Evolutionary conservation across 2,329 filamentous ascomycete species (phyloP), one percentile per base, ranked within the genome.

Genomic region (Didymella arachidicola): DNA sequence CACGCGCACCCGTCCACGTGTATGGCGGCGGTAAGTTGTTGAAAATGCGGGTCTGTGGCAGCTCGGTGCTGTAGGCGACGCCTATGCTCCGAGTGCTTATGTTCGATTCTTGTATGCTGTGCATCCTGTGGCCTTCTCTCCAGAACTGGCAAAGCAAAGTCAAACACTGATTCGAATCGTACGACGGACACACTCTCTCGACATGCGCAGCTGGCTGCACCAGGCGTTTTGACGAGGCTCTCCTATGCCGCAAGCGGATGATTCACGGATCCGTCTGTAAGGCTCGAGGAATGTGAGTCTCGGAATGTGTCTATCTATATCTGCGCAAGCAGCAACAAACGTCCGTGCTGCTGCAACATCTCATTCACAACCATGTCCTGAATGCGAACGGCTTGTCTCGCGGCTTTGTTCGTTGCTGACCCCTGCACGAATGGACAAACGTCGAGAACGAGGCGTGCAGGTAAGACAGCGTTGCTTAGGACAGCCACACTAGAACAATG

Each of bases 1-100:
- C 44, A 53, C 58, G 61, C 55, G 55, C 49, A 16, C 67, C 64
- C 22, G 53, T 69, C 60, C 63, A 67, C 26, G 69, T 74, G 52
- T 74, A 75, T 45, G 73, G 70, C 36, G 73, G 70, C 14, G 72
- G 70, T 8, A 74, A 69, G 39, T 72, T 68, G 7, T 61, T 60
- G 42, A 68, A 67, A 65, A 71, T 65, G 59, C 62, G 65, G 22
- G 34, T 61, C 48, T 54, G 41, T 25, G 46, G 29, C 36, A 34
- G 22, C 34, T 54, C 56, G 34, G 56, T 59, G 56, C 50, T 61
- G 38, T 60, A 61, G 25, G 32, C 56, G 30, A 53, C 50, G 39
- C 61, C 44, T 44, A 63, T 56, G 30, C 57, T 67, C 53, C 56
- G 57, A 27, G 62, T 59, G 12, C 44, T 61, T 16, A 51, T 61